Base-by-base conservation (phyloP, 73 alveolate genomes). In the Blepharisma japonicum region DNA sequence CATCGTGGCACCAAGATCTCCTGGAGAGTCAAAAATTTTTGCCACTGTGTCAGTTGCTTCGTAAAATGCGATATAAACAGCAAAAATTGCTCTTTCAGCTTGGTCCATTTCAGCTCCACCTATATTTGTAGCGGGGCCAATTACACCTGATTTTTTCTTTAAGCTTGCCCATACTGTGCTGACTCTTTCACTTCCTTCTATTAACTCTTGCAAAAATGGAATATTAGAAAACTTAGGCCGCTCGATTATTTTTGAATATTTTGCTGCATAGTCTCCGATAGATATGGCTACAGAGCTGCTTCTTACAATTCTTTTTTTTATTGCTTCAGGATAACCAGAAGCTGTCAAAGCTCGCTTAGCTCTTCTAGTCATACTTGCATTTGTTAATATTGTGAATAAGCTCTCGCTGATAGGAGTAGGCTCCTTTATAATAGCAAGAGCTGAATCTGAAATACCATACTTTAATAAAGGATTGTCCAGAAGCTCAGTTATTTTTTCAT, bases 61-160 rank as follows among this genome's bases (percentile, higher is more conserved):
- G 23, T 14, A 61, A 25, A 61, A 61, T 20, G 50, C 14, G 46
- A 39, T 18, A 61, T 61, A 61, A 61, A 61, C 48, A 61, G 74
- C 74, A 61, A 61, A 61, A 61, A 61, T 25, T 1, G 74, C 74
- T 61, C 74, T 61, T 61, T 61, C 74, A 18, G 74, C 74, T 25
- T 61, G 74, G 23, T 61, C 74, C 47, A 61, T 14, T 8, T 61
- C 74, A 61, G 38, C 46, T 20, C 74, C 74, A 61, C 74, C 74
- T 14, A 61, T 61, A 61, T 61, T 61, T 25, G 23, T 9, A 20
- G 38, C 49, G 0, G n/a, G n/a, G 11, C 74, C 74, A 0, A 25
- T 25, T 2, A 61, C 18, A 2, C 74, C 74, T 61, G 74, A 0
- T 25, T 61, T 61, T 20, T 25, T n/a, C 47, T 25, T 61, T 18